Evolutionary conservation across 2,329 filamentous ascomycete species (phyloP), one percentile per base, ranked within the genome.

Genomic region (Neofusicoccum cordaticola): DNA sequence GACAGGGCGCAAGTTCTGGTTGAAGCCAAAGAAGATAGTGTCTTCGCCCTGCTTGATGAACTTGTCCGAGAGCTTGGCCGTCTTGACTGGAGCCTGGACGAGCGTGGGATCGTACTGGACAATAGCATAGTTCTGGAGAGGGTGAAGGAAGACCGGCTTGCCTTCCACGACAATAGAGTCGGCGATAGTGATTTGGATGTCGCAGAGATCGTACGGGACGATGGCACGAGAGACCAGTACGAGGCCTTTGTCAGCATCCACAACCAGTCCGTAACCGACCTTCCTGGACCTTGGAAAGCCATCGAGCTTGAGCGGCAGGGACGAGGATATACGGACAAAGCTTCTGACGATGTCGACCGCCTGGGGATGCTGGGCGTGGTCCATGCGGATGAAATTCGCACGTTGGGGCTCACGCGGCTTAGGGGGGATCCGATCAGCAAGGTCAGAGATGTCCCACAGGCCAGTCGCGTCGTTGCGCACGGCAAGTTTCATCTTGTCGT

Each of bases 1-100:
- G 3, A 98, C 94, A 45, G 97, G 92, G 41, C 94, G 88, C 67
- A 94, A 90, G 69, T 97, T 98, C 69, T 96, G 89, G 75, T 99
- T 99, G 81, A 97, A 96, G n/a, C 95, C 96, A 68, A 99, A 90
- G 78, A 99, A 99, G 69, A 97, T 93, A 0, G 93, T 97, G 65
- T 94, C 90, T 56, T 93, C 92, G 41, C 95, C 95, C 80, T 98
- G 95, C 60, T 92, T 93, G 75, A 98, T 92, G 71, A 88, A 88
- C 64, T 91, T 87, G 5, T 84, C 88, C 72, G 92, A 92, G 57
- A 99, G 84, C 71, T 87, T 91, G 4, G 96, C 95, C 68, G 91
- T 94, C 81, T 93, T 87, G 12, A 99, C 93, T 0, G 95, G 93
- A 1, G 94, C 95, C 72, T 96, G 88, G n/a, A 98, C 96, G 17